Base-by-base conservation (phyloP, 2,329 filamentous ascomycete species). In the Cadophora luteo-olivacea region DNA sequence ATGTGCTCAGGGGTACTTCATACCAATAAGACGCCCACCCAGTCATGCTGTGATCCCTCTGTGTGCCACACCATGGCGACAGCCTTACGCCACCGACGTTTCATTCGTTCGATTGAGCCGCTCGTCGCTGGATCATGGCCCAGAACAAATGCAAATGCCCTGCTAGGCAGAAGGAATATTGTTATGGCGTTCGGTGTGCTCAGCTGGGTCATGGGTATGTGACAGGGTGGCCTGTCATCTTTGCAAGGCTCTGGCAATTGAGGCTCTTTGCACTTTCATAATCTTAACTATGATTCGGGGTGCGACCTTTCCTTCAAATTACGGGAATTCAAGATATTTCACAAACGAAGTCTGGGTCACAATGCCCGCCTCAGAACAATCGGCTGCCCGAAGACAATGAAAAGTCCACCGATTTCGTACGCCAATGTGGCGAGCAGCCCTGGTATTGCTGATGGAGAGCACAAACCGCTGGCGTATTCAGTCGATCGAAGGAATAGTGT, bases 101-200 rank as follows among this genome's bases (percentile, higher is more conserved):
- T 57, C n/a, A 57, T 57, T 57, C 54, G 54, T 36, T 57, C 29
- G 54, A 57, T 57, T 57, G 33, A 41, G 55, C n/a, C n/a, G n/a
- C 33, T 33, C n/a, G 33, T 58, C 33, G 54, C 36, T 11, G 12
- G 12, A 9, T 38, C 36, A 38, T 4, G 3, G 3, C 54, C 29
- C 54, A 36, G 19, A 12, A 36, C 16, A 57, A 22, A 22, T 5
- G 29, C 54, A 57, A 24, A 36, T 32, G 14, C 19, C 33, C 19
- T 58, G n/a, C 33, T 41, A 22, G 33, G 19, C 55, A 36, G 32
- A 25, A 24, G 5, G 14, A 25, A 38, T n/a, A 38, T 41, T 58
- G n/a, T 57, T 58, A 38, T 58, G 33, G 32, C 55, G 33, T 58
- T 41, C n/a, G 55, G 55, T 41, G 55, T 58, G 54, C 8, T 58